Conservation (phyloP, 176 grass and related monocot species). For the Dendrocalamus sinicus region DNA sequence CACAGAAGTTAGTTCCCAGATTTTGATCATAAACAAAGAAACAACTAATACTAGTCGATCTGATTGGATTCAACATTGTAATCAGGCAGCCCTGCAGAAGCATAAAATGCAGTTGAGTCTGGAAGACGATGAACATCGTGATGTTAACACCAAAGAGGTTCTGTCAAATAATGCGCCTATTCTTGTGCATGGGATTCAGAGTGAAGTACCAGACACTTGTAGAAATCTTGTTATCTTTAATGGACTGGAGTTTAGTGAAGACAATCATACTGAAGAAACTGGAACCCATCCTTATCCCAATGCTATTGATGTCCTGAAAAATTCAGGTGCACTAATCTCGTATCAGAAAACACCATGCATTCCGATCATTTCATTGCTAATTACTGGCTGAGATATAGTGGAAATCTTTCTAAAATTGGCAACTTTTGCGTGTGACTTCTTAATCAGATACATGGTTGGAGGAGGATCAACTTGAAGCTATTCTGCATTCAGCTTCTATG, state of each 20-base stretch:
- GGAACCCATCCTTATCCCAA: slow-evolving; percentile 25
- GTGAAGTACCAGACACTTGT: slow-evolving; percentile 32
- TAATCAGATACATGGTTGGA: slow-evolving; percentile 68
- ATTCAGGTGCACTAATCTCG: slow-evolving; percentile 59
- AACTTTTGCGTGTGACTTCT: slow-evolving; percentile 35
- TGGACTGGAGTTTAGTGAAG: slow-evolving; percentile 35
- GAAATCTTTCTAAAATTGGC: slow-evolving; percentile 8
- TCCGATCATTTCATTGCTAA: slow-evolving; percentile 26
- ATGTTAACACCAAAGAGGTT: slow-evolving; percentile 8
- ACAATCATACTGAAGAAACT: slow-evolving; percentile 42
- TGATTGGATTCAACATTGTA: slow-evolving; percentile 55
- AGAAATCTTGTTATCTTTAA: slow-evolving; percentile 47
- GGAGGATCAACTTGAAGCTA: slow-evolving; percentile 60
- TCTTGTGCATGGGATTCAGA: slow-evolving; percentile 35
- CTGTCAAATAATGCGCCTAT: slow-evolving; percentile 37
- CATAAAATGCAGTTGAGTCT: slow-evolving; percentile 58
- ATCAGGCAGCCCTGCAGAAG: slow-evolving; percentile 44
- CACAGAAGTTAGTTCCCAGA: slow-evolving; percentile 74
- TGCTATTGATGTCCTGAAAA: slow-evolving; percentile 64
- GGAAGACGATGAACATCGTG: slow-evolving; percentile 50
- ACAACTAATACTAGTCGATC: slow-evolving; percentile 33
- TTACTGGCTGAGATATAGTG: slow-evolving; percentile 18
- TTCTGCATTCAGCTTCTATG: slow-evolving; percentile 45
- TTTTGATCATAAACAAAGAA: slow-evolving; percentile 39
- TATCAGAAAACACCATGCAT: slow-evolving; percentile 11